These are phyloP conservation scores for Diaporthe batatas DNA, from an alignment of 2,329 filamentous ascomycete species.

Conservation along the genomic window DNA sequence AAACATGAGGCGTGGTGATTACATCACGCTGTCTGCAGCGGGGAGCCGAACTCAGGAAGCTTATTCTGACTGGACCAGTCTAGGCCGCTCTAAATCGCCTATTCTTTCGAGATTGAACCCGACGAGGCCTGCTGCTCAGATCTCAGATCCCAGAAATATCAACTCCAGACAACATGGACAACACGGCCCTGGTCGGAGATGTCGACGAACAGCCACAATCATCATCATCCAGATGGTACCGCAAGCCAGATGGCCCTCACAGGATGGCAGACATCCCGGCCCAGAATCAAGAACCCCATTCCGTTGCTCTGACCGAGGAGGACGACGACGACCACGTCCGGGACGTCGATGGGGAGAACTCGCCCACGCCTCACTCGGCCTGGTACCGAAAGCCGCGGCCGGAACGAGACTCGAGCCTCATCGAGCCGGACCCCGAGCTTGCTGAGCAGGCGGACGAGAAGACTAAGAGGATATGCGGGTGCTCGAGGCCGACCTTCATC, in stretches of 20 bases:
- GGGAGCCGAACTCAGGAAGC: background rate
- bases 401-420: constrained; percentile 1
- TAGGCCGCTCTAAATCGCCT: constrained; percentile 11
- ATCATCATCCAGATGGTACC: constrained; percentile 22
- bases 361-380: background rate
- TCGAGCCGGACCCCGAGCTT: constrained; percentile 4
- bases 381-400: background rate
- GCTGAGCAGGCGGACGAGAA: constrained; percentile 10
- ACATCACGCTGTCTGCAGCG: background rate
- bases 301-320: background rate
- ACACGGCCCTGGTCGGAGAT: background rate
- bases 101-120: background rate
- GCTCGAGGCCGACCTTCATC: constrained; percentile 34
- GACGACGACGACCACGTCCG: constrained; percentile 32
- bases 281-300: background rate
- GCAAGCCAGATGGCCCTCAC: constrained; percentile 5
- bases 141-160: background rate
- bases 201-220: background rate
- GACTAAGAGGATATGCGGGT: constrained; percentile 28
- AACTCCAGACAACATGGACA: background rate
- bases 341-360: constrained; percentile 9
- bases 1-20: background rate
- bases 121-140: background rate
- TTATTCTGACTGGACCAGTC: constrained; percentile 15
- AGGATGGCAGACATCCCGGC: background rate